A percentile compares a stretch with the other conserved stretches of the same genome.
These are phyloP conservation scores for Candida gorgasii DNA, from an alignment of 805 yeast genomes.

Conservation along the genomic window DNA sequence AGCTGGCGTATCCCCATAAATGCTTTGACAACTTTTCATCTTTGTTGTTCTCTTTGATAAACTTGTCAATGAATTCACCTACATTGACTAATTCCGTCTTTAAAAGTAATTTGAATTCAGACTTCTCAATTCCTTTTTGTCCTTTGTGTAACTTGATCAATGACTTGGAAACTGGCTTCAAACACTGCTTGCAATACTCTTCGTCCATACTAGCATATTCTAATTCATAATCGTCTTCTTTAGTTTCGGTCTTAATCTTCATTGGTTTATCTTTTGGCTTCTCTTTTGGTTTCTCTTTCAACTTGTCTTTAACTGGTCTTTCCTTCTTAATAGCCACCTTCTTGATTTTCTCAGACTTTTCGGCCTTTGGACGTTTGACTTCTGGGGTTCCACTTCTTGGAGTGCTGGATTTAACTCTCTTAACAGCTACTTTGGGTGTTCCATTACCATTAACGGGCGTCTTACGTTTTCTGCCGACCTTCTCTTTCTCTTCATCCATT, in stretches of 20 bases:
- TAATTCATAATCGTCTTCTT: slow-evolving; percentile 30
- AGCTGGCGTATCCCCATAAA: slow-evolving; percentile 80
- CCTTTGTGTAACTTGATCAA: slow-evolving; percentile 70
- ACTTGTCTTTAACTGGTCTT: slow-evolving; percentile 8
- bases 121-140: slow-evolving; percentile 67
- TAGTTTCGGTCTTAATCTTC: slow-evolving; percentile 20
- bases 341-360: slow-evolving; percentile 10
- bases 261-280: slow-evolving; percentile 12
- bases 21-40: slow-evolving; percentile 53
- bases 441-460: slow-evolving; percentile 19
- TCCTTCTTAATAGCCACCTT: slow-evolving; percentile 1
- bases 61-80: slow-evolving; percentile 61
- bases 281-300: slow-evolving; percentile 14
- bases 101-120: slow-evolving; percentile 73
- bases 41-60: slow-evolving; percentile 14
- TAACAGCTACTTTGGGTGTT: too few relatives aligned
- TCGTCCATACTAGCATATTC: slow-evolving; percentile 84
- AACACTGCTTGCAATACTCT: slow-evolving; percentile 55
- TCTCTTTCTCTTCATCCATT: slow-evolving; percentile 53
- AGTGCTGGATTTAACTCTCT: slow-evolving; percentile 16
- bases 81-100: slow-evolving; percentile 67
- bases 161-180: slow-evolving; percentile 69
- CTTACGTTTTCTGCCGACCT: slow-evolving; percentile 18
- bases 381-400: slow-evolving; percentile 12
- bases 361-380: slow-evolving; percentile 5